Evolutionary conservation across 163 green algal genomes (phyloP).

Genomic region (Volvox carteri): DNA sequence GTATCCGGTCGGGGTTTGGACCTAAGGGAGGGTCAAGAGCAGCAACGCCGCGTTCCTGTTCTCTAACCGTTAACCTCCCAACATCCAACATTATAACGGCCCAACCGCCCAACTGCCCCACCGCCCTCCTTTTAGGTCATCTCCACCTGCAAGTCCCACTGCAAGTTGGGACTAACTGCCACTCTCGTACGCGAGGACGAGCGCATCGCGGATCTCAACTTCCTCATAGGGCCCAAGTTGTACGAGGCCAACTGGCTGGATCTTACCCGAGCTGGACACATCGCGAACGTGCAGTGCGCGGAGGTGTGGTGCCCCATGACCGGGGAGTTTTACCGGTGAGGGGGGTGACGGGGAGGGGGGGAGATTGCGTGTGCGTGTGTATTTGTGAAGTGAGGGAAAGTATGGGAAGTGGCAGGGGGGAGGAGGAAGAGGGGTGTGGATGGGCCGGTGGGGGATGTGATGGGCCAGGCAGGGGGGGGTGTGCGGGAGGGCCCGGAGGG

Average conservation of each 20-base stretch:
- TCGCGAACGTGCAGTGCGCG: constrained; percentile 98
- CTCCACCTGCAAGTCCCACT: constrained; percentile 95
- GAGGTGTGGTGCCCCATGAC: constrained; percentile 97
- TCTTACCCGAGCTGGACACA: constrained; percentile 94
- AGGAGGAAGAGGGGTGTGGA: background rate
- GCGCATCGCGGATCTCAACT: constrained; percentile 98
- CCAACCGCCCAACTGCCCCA: too few species aligned
- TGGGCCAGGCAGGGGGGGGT: too few species aligned
- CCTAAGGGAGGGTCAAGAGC: too few species aligned
- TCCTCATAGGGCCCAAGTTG: constrained; percentile 99
- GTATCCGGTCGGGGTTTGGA: too few species aligned
- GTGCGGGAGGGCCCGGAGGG: too few species aligned
- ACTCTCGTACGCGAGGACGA: constrained; percentile 98
- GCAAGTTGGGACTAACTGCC: constrained; percentile 98
- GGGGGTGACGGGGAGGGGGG: background rate
- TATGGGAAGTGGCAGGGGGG: background rate
- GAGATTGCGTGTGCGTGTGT: too few species aligned
- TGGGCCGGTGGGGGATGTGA: too few species aligned
- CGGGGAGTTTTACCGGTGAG: constrained; percentile 89
- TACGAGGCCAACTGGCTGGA: constrained; percentile 99
- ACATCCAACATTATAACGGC: too few species aligned
- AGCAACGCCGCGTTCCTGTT: too few species aligned
- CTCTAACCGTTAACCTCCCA: too few species aligned
- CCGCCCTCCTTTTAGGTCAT: too few species aligned
- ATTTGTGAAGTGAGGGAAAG: too few species aligned